A percentile compares a stretch with the other conserved stretches of the same genome.
Conservation (phyloP, 2,329 filamentous ascomycete species). For the Monascus ruber region DNA sequence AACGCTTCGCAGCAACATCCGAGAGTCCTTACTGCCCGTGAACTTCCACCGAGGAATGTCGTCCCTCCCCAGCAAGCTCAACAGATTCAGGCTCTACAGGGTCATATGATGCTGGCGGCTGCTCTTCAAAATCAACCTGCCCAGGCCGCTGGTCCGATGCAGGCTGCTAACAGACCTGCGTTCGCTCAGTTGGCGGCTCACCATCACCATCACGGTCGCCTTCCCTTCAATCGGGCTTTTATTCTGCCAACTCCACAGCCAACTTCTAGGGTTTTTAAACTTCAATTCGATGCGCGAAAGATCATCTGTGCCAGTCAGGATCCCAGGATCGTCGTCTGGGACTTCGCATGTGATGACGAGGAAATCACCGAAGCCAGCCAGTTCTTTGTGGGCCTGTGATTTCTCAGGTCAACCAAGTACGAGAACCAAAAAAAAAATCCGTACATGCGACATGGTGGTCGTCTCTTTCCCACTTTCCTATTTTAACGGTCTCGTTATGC, state of each 20-base stretch:
- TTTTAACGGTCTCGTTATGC: slow-evolving; percentile 1
- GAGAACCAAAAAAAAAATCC: no score
- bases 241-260: slow-evolving; percentile 17
- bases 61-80: slow-evolving; percentile 11
- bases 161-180: background rate
- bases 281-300: slow-evolving; percentile 86
- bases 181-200: slow-evolving; percentile 1
- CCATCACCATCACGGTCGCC: slow-evolving; percentile 9
- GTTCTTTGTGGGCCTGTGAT: slow-evolving; percentile 53
- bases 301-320: slow-evolving; percentile 94
- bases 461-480: background rate
- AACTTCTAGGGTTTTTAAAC: slow-evolving; percentile 71
- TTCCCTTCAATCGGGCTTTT: slow-evolving; percentile 10
- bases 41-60: slow-evolving; percentile 2
- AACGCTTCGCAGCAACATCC: slow-evolving; percentile 16
- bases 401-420: background rate
- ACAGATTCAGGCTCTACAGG: slow-evolving; percentile 11
- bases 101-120: slow-evolving; percentile 3
- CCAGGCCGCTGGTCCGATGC: background rate
- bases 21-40: slow-evolving; percentile 1
- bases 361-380: slow-evolving; percentile 66
- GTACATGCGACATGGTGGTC: no score
- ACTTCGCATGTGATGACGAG: slow-evolving; percentile 79
- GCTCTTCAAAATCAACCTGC: background rate
- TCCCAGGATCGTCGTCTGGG: slow-evolving; percentile 88